A percentile compares a stretch with the other conserved stretches of the same genome.
phyloP scores from a whole-genome alignment of 2,329 filamentous ascomycete species.

The Nectriaceae sp. region DNA sequence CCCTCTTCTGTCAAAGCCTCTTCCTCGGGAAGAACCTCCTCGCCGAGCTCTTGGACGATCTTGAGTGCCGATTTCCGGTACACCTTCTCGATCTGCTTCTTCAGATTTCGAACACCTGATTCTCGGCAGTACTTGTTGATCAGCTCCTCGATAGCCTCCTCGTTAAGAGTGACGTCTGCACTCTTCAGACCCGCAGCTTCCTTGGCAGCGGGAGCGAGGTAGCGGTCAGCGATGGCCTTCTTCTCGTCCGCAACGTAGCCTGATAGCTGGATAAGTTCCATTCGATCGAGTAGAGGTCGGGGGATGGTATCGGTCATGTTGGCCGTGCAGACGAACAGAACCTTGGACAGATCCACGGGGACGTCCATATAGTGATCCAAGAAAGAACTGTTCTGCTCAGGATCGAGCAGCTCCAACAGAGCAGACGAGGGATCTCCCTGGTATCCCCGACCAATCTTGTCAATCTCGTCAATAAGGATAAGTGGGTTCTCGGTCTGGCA shows the following conservation, averaged over 20 bases:
- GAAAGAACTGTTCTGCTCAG: constrained; percentile 97
- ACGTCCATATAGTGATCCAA: constrained; percentile 99
- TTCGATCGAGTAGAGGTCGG: constrained; percentile 87
- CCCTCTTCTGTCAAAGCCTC: constrained; percentile 84
- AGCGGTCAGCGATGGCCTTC: constrained; percentile 95
- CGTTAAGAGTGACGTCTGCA: constrained; percentile 83
- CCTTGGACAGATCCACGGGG: constrained; percentile 94
- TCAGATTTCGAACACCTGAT: constrained; percentile 93
- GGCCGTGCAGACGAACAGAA: constrained; percentile 96
- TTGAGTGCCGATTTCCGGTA: constrained; percentile 97
- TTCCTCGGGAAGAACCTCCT: constrained; percentile 77
- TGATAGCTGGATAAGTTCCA: constrained; percentile 96
- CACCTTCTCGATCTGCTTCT: constrained; percentile 99
- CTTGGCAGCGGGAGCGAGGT: constrained; percentile 91
- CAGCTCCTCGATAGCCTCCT: constrained; percentile 89
- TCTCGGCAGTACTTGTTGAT: constrained; percentile 99
- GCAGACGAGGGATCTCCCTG: constrained; percentile 96
- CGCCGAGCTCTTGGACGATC: constrained; percentile 92
- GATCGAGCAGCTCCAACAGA: constrained; percentile 88
- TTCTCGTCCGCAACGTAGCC: constrained; percentile 98
- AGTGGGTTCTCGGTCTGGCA: constrained; percentile 98
- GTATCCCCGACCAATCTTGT: constrained; percentile 96
- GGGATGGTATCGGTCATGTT: constrained; percentile 99
- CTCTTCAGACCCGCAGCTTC: constrained; percentile 88
- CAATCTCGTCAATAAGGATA: constrained; percentile 94